Conservation (phyloP, 352 stramenopile species). For the Phytophthora sp. region DNA sequence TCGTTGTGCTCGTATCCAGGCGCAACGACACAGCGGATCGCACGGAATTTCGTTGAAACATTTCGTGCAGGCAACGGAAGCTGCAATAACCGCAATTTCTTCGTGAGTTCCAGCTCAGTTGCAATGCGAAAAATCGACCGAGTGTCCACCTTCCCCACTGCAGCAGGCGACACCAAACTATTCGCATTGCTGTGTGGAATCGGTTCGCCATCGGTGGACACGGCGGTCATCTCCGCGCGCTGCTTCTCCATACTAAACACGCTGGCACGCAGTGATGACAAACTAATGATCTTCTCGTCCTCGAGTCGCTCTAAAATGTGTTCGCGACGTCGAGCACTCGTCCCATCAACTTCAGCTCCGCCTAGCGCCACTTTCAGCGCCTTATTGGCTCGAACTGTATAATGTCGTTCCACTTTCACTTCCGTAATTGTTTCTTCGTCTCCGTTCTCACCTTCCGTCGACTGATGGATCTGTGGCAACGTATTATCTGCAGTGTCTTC, state of each 20-base stretch:
- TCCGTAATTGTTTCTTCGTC: slow-evolving; percentile 3
- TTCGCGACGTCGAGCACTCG: slow-evolving; percentile 55
- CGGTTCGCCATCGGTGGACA: slow-evolving; percentile 15
- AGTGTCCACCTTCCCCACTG: slow-evolving; percentile 72
- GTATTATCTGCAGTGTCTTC: slow-evolving; percentile 2
- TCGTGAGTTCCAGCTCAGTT: slow-evolving; percentile 60
- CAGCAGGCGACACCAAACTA: slow-evolving; percentile 20
- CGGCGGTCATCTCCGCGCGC: slow-evolving; percentile 25
- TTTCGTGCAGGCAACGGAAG: slow-evolving; percentile 72
- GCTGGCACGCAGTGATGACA: slow-evolving; percentile 78
- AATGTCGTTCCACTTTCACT: slow-evolving; percentile 31
- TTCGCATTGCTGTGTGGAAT: slow-evolving; percentile 15
- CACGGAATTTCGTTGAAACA: slow-evolving; percentile 82
- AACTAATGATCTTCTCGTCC: slow-evolving; percentile 78
- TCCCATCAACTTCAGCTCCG: slow-evolving; percentile 63
- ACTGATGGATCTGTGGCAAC: slow-evolving; percentile 1
- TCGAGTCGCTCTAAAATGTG: slow-evolving; percentile 69
- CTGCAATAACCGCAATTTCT: slow-evolving; percentile 60
- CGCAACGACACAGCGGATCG: slow-evolving; percentile 70
- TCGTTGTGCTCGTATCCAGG: slow-evolving; percentile 76
- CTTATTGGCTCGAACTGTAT: slow-evolving; percentile 56
- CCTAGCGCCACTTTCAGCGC: slow-evolving; percentile 68
- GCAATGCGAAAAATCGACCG: slow-evolving; percentile 77
- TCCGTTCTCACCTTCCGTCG: slow-evolving; percentile 12
- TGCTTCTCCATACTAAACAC: slow-evolving; percentile 76